Conservation (phyloP, 2,329 filamentous ascomycete species). For the Drechmeria coniospora region DNA sequence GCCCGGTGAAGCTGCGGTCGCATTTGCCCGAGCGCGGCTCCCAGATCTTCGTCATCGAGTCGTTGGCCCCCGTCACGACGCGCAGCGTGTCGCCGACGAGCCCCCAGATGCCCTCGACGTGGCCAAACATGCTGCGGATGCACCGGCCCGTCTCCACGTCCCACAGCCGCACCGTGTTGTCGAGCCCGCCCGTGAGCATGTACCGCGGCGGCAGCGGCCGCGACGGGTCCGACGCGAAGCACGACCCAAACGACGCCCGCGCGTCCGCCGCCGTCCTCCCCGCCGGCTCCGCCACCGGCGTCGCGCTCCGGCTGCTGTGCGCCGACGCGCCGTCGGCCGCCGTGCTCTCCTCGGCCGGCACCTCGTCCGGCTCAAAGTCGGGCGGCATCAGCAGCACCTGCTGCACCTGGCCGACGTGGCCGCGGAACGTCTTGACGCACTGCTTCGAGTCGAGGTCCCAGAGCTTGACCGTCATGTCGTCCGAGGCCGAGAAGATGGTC, state of each 20-base stretch:
- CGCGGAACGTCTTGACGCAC: constrained; percentile 65
- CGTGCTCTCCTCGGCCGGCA: constrained; percentile 28
- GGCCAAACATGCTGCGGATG: constrained; percentile 86
- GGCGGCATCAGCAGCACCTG: constrained; percentile 72
- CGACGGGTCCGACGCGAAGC: constrained; percentile 43
- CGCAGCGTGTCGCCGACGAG: constrained; percentile 78
- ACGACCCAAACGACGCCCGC: constrained; percentile 40
- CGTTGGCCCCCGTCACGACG: constrained; percentile 78
- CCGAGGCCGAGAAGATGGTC: constrained; percentile 82
- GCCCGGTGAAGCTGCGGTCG: constrained; percentile 82
- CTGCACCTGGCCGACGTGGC: constrained; percentile 90
- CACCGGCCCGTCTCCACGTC: constrained; percentile 70
- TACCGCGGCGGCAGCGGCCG: constrained; percentile 71
- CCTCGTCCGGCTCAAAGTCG: constrained; percentile 79
- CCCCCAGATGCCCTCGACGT: constrained; percentile 92
- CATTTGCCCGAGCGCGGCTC: constrained; percentile 83
- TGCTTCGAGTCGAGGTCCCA: constrained; percentile 82
- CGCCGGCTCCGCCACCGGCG: constrained; percentile 16
- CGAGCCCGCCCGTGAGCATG: constrained; percentile 83
- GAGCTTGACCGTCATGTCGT: constrained; percentile 79
- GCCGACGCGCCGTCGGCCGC: constrained; percentile 41
- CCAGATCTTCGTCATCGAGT: constrained; percentile 89
- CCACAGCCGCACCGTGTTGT: constrained; percentile 87
- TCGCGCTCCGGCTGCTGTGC: constrained; percentile 29
- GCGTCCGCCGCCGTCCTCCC: constrained; percentile 23